phyloP scores from a whole-genome alignment of 208 protist species.

The Crithidia mellificae region DNA sequence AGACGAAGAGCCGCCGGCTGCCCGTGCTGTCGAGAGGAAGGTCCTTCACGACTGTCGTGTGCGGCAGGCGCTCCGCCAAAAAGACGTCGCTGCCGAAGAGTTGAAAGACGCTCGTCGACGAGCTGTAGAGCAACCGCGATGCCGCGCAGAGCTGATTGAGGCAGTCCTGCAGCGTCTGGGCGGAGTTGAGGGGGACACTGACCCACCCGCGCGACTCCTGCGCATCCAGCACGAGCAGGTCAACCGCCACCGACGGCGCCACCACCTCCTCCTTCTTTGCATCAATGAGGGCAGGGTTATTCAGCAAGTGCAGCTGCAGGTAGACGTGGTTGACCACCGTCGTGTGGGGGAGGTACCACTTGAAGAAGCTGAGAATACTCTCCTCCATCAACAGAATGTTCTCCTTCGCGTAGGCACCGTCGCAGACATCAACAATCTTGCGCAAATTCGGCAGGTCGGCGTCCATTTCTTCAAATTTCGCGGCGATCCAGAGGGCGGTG shows the following conservation, averaged over 20 bases:
- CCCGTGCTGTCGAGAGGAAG: constrained; percentile 48
- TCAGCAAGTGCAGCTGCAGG: constrained; percentile 77
- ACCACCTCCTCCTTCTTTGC: constrained; percentile 14
- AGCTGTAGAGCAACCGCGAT: constrained; percentile 41
- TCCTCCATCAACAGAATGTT: constrained; percentile 82
- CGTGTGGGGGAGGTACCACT: constrained; percentile 82
- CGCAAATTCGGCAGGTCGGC: constrained; percentile 56
- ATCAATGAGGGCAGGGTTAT: constrained; percentile 48
- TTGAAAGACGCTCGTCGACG: constrained; percentile 65
- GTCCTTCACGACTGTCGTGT: constrained; percentile 35
- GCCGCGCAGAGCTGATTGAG: constrained; percentile 54
- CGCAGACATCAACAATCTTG: constrained; percentile 81
- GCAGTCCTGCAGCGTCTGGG: constrained; percentile 40
- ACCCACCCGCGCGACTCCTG: constrained; percentile 40
- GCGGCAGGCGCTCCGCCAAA: constrained; percentile 45
- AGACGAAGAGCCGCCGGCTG: constrained; percentile 61
- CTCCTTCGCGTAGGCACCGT: constrained; percentile 57
- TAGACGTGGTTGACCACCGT: constrained; percentile 84
- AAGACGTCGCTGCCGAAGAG: constrained; percentile 67
- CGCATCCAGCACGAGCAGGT: constrained; percentile 48
- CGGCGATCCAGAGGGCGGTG: constrained; percentile 76
- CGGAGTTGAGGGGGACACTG: constrained; percentile 28
- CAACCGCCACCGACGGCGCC: constrained; percentile 25
- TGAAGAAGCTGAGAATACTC: constrained; percentile 70
- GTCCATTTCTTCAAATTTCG: constrained; percentile 89